Evolutionary conservation across 495 filamentous ascomycete species (phyloP).

Genomic region (Aspergillus baeticus): DNA sequence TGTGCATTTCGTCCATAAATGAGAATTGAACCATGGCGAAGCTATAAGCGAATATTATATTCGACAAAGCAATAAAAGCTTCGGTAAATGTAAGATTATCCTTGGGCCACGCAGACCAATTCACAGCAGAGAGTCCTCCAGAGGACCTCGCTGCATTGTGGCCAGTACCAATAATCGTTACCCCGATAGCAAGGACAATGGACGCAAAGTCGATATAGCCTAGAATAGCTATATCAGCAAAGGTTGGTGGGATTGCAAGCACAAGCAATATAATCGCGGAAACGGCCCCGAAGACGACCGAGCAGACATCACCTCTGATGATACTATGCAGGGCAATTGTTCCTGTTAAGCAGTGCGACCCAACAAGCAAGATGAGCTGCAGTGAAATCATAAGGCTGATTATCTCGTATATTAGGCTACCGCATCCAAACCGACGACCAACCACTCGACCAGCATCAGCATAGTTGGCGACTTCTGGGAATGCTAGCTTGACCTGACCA

Average conservation of each 20-base stretch:
- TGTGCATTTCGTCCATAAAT: constrained; percentile 74
- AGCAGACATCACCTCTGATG: constrained; percentile 57
- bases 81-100: constrained; percentile 30
- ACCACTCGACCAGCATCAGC: constrained; percentile 64
- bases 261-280: constrained; percentile 60
- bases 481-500: constrained; percentile 66
- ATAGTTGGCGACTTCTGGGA: constrained; percentile 62
- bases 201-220: constrained; percentile 61
- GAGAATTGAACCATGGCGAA: constrained; percentile 68
- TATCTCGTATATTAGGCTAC: constrained; percentile 57
- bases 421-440: constrained; percentile 61
- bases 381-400: constrained; percentile 57
- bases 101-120: constrained; percentile 42
- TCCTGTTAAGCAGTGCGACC: constrained; percentile 68
- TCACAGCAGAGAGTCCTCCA: constrained; percentile 30
- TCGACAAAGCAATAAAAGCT: constrained; percentile 60
- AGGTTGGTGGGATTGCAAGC: constrained; percentile 56
- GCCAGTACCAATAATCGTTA: constrained; percentile 65
- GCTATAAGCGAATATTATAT: constrained; percentile 66
- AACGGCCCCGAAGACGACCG: constrained; percentile 59
- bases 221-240: constrained; percentile 54
- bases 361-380: constrained; percentile 66
- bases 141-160: constrained; percentile 34
- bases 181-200: constrained; percentile 61
- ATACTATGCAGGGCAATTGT: constrained; percentile 65